Base-by-base conservation (phyloP, 2,329 filamentous ascomycete genomes). In the Monilinia aucupariae region DNA sequence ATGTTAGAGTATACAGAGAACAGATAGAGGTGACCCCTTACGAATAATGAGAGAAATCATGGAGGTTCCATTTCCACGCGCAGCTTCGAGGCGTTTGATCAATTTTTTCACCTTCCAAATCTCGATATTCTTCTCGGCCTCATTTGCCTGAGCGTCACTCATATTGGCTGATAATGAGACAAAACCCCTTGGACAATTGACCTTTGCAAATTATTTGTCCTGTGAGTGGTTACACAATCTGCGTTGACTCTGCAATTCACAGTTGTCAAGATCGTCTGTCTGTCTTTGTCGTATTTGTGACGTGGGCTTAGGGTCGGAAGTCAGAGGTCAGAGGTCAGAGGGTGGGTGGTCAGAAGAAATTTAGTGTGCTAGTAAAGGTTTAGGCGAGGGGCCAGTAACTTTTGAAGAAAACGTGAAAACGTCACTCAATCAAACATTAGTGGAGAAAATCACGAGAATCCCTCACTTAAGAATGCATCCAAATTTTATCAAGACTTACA, bases 1-100 rank as follows among this genome's bases (percentile, higher is more conserved):
- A 52, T 52, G 39, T 66, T 48, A 67, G 62, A 62, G 17, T 27
- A 52, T 17, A 34, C 3, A 22, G 10, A 15, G 4, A 47, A 41
- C 27, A 30, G 41, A 54, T 70, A 74, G 68, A 73, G 68, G 37
- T 10, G 22, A 59, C 41, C 13, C 49, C 90, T 74, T 82, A 96
- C 91, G 94, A 75, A 99, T 97, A 74, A 99, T 97, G 78, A 99
- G 85, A 68, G 93, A 97, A 79, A 99, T 99, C 94, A 99, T 99
- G 81, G 89, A 93, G 68, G 94, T 99, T 81, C 94, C 94, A 85
- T 99, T 99, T 77, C 94, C 94, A 77, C 96, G 86, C 71, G 96
- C 96, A 67, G 91, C 90, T 79, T 97, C 94, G 73, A 99, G 91
- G 74, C 94, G 90, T 81, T 97, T 99, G 81, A 99, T 96, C 75